Conservation (phyloP, 2,329 filamentous ascomycete genomes). For the Orbilia javanica region DNA sequence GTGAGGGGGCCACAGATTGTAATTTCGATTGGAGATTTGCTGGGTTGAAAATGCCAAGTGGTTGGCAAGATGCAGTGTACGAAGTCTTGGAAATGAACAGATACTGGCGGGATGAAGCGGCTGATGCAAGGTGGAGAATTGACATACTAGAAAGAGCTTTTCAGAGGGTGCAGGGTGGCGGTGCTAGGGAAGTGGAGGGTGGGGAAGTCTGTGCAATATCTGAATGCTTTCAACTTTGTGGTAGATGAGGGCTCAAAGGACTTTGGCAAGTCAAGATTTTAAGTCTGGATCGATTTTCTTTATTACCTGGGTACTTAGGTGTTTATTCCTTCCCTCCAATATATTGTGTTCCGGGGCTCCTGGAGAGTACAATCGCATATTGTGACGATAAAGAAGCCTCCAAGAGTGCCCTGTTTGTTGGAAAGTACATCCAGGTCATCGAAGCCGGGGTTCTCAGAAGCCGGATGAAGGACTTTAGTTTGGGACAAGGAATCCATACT, state of each 20-base stretch:
- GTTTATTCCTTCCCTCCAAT: no score
- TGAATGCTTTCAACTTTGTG: neutral
- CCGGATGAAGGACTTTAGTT: neutral
- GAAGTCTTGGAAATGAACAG: slow-evolving; percentile 59
- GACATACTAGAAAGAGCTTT: slow-evolving; percentile 43
- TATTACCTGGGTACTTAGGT: neutral
- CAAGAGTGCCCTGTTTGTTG: neutral
- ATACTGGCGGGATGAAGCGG: slow-evolving; percentile 56
- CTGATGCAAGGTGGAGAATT: slow-evolving; percentile 51
- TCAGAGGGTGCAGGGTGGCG: neutral
- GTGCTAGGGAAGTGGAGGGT: neutral
- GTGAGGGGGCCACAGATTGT: neutral
- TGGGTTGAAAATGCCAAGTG: slow-evolving; percentile 54
- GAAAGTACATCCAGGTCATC: neutral
- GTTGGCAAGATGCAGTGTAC: slow-evolving; percentile 59
- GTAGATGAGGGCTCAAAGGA: neutral
- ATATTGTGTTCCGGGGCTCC: neutral
- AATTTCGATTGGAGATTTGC: slow-evolving; percentile 30
- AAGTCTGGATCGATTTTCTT: neutral
- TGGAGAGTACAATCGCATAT: neutral
- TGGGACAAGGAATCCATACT: neutral
- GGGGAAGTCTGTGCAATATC: neutral
- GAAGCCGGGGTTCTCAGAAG: neutral
- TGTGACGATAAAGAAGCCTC: neutral
- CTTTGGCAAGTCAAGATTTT: neutral